phyloP scores from a whole-genome alignment of 2,329 filamentous ascomycete species.

The Paraphaeosphaeria minitans region DNA sequence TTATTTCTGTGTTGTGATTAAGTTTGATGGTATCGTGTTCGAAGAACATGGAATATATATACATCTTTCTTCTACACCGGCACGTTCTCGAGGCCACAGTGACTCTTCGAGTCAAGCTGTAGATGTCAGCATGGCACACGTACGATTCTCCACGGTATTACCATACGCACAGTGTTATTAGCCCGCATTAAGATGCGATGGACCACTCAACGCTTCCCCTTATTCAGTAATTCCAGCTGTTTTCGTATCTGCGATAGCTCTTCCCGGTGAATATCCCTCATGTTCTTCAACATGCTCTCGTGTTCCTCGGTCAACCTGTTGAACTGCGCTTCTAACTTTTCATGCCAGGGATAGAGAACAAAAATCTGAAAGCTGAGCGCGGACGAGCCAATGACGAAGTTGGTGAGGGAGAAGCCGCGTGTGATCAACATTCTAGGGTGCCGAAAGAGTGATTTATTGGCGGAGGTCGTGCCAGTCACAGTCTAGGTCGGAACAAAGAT shows the following conservation, averaged over 20 bases:
- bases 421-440: slow-evolving; percentile 50
- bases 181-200: neutral
- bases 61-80: too few species aligned
- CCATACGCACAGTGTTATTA: neutral
- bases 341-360: slow-evolving; percentile 73
- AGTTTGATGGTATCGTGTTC: too few species aligned
- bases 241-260: slow-evolving; percentile 30
- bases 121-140: too few species aligned
- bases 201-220: neutral
- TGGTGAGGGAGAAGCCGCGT: slow-evolving; percentile 63
- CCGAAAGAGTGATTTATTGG: neutral
- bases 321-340: slow-evolving; percentile 67
- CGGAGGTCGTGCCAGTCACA: neutral
- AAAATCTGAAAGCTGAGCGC: slow-evolving; percentile 71
- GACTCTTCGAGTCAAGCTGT: too few species aligned
- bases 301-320: slow-evolving; percentile 65
- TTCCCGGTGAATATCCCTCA: slow-evolving; percentile 21
- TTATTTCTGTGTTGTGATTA: too few species aligned
- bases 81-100: too few species aligned
- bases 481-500: neutral
- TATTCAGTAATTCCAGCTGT: slow-evolving; percentile 20
- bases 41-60: too few species aligned
- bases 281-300: slow-evolving; percentile 34
- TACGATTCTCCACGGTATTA: neutral
- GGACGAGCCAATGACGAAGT: slow-evolving; percentile 69